Conservation (phyloP, 192 early-diverging fungal genomes). For the Linnemannia zychae region DNA sequence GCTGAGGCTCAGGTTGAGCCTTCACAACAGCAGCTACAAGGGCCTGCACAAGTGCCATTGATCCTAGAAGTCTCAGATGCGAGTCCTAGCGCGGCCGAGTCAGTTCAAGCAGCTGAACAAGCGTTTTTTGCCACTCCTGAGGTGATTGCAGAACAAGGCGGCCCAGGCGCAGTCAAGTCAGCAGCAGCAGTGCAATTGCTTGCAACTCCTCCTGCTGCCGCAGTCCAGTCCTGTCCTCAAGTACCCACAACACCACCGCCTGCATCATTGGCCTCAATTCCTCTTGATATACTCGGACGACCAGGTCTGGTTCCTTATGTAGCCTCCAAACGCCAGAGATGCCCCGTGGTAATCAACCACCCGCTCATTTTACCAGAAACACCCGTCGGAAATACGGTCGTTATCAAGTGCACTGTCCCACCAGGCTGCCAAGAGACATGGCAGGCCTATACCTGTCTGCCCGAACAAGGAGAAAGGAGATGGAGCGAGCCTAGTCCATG, state of each 20-base stretch:
- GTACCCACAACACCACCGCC: constrained; percentile 6
- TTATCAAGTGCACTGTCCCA: constrained; percentile 17
- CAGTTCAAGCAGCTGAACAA: neutral
- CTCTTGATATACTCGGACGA: constrained; percentile 6
- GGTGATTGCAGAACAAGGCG: neutral
- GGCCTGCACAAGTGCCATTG: neutral
- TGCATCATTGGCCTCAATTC: constrained; percentile 13
- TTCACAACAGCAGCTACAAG: neutral
- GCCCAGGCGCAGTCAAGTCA: neutral
- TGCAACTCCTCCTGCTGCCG: neutral
- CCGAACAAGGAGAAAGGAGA: neutral
- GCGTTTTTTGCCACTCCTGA: neutral
- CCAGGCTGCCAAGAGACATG: constrained; percentile 27
- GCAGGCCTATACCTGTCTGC: constrained; percentile 34
- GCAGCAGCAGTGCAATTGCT: neutral
- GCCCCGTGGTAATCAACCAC: constrained; percentile 10
- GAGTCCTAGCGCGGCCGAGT: neutral
- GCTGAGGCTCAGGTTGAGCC: neutral
- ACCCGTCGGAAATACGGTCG: constrained; percentile 36
- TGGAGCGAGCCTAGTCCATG: constrained; percentile 38
- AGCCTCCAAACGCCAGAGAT: constrained; percentile 33
- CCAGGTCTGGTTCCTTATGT: constrained; percentile 46
- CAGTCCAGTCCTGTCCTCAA: neutral
- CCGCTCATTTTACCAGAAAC: constrained; percentile 29
- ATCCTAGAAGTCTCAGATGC: neutral